Percentiles rank a stretch among this genome's conserved stretches.
Conservation (phyloP, 148 eudicot genomes). For the Arbutus unedo region DNA sequence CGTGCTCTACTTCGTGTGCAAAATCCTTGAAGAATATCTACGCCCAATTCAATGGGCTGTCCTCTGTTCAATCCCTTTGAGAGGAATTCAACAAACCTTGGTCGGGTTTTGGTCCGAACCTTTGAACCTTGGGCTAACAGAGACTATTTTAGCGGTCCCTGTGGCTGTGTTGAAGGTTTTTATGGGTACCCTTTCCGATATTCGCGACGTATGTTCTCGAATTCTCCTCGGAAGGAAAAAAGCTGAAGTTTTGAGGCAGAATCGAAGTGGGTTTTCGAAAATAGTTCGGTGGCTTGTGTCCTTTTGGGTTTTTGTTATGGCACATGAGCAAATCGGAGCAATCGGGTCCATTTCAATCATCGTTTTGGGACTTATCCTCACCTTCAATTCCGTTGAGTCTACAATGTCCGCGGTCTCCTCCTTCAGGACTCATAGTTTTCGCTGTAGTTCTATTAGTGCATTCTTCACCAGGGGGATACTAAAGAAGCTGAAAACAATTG, state of each 20-base stretch:
- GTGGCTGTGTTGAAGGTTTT: slow-evolving; percentile 65
- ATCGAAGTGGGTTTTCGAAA: slow-evolving; percentile 56
- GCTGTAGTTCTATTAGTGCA: slow-evolving; percentile 43
- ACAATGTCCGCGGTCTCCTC: slow-evolving; percentile 75
- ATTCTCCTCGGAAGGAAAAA: not conserved
- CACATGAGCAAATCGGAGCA: slow-evolving; percentile 51
- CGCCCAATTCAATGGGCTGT: slow-evolving; percentile 89
- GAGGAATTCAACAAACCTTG: slow-evolving; percentile 80
- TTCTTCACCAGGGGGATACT: slow-evolving; percentile 63
- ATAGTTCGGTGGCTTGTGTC: slow-evolving; percentile 63
- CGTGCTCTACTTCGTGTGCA: slow-evolving; percentile 54
- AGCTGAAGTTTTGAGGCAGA: not conserved
- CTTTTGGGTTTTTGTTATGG: slow-evolving; percentile 60
- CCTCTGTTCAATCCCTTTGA: slow-evolving; percentile 76
- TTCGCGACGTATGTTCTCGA: slow-evolving; percentile 34
- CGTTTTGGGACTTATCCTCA: slow-evolving; percentile 57
- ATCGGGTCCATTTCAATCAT: slow-evolving; percentile 55
- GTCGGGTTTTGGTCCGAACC: slow-evolving; percentile 89
- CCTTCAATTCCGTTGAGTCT: slow-evolving; percentile 45
- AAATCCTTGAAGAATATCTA: slow-evolving; percentile 65
- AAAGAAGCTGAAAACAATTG: slow-evolving; percentile 70
- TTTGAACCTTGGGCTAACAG: slow-evolving; percentile 67
- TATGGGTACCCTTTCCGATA: slow-evolving; percentile 66
- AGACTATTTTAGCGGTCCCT: slow-evolving; percentile 72
- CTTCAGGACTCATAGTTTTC: slow-evolving; percentile 65